Evolutionary conservation across 2,329 filamentous ascomycete genomes (phyloP).

Genomic region (Fusarium equiseti): DNA sequence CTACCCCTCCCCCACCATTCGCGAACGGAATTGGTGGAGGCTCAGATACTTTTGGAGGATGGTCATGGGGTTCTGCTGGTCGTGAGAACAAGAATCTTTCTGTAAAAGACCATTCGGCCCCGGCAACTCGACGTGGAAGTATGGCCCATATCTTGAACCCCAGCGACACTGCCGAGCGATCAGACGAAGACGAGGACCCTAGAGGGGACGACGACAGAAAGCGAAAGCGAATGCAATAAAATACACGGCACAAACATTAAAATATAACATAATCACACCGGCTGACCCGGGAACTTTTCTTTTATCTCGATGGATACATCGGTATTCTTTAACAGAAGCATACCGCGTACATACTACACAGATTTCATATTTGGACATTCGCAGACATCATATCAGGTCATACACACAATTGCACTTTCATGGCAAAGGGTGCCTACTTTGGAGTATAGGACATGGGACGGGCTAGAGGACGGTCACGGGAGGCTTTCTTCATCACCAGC

Average conservation of each 20-base stretch:
- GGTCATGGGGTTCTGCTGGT: slow-evolving; percentile 67
- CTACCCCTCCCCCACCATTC: slow-evolving; percentile 65
- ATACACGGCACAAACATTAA: slow-evolving; percentile 54
- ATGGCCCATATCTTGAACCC: slow-evolving; percentile 75
- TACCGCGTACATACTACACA: slow-evolving; percentile 27
- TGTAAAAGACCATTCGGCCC: slow-evolving; percentile 67
- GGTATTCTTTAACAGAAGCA: slow-evolving; percentile 6
- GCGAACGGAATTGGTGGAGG: slow-evolving; percentile 57
- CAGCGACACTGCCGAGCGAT: slow-evolving; percentile 66
- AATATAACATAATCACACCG: background rate
- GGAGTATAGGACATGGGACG: slow-evolving; percentile 35
- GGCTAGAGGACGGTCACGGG: slow-evolving; percentile 29
- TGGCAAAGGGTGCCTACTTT: slow-evolving; percentile 25
- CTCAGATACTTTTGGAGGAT: slow-evolving; percentile 64
- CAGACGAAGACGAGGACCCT: slow-evolving; percentile 67
- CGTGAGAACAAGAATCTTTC: slow-evolving; percentile 64
- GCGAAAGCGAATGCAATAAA: slow-evolving; percentile 70
- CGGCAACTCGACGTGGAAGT: slow-evolving; percentile 68
- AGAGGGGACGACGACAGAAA: slow-evolving; percentile 71
- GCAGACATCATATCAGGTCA: slow-evolving; percentile 23
- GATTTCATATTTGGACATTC: slow-evolving; percentile 16
- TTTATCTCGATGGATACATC: background rate
- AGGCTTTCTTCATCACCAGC: slow-evolving; percentile 34
- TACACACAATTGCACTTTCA: slow-evolving; percentile 23
- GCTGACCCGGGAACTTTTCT: background rate